Percentiles rank a stretch among this genome's conserved stretches.
Conservation (phyloP, 345 rosid species). For the Rubroshorea leprosula region DNA sequence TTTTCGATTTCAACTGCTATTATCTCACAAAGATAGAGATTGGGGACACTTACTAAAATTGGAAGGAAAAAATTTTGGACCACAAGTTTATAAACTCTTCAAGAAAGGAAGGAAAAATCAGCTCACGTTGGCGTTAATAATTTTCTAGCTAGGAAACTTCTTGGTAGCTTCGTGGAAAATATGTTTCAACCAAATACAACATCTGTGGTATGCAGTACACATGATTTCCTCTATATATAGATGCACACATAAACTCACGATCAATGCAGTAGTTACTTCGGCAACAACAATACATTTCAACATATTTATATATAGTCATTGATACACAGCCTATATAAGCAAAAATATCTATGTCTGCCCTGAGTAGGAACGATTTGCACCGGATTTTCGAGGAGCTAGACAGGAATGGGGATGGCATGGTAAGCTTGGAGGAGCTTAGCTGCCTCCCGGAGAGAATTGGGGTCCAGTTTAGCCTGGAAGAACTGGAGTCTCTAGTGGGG, state of each 20-base stretch:
- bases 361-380: background rate
- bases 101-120: no score
- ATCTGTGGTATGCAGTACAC: background rate
- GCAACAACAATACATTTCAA: no score
- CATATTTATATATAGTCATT: no score
- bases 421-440: background rate
- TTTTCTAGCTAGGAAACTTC: background rate
- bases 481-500: conserved; percentile 55
- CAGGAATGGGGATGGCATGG: background rate
- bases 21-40: no score
- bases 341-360: background rate
- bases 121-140: no score
- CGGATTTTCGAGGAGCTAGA: background rate
- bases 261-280: no score
- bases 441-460: conserved; percentile 12
- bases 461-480: conserved; percentile 27
- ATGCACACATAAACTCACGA: background rate
- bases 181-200: background rate
- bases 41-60: no score
- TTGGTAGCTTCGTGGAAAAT: background rate
- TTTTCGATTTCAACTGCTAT: no score
- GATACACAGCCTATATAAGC: background rate
- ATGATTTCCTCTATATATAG: background rate
- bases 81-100: no score
- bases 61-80: no score